Percentiles rank a stretch among this genome's conserved stretches.
Evolutionary conservation across 805 yeast genomes (phyloP).

Genomic region (Saccharomycopsis sp.): DNA sequence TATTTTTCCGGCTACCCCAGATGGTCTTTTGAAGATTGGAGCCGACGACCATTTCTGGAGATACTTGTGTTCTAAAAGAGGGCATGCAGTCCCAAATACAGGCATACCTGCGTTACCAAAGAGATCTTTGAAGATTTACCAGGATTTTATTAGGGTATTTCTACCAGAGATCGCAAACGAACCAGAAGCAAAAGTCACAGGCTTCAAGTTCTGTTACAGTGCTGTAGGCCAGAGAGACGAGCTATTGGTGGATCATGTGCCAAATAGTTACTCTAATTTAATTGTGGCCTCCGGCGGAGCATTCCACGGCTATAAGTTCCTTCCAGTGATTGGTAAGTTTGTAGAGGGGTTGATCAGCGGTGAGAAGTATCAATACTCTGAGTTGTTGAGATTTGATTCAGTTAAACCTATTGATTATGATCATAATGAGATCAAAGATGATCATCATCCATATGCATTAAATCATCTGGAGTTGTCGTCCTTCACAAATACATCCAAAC

Average conservation of each 20-base stretch:
- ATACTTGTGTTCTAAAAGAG: neutral
- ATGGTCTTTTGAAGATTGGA: constrained; percentile 1
- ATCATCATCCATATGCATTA: neutral
- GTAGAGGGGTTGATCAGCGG: constrained; percentile 16
- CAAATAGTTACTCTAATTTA: neutral
- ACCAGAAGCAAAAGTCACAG: neutral
- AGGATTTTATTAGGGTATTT: neutral
- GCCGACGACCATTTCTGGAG: constrained; percentile 3
- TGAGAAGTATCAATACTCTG: constrained; percentile 19
- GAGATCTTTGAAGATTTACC: neutral
- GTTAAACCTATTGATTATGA: constrained; percentile 15
- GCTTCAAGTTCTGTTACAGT: neutral
- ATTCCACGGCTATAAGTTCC: constrained; percentile 19
- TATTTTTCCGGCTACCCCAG: constrained; percentile 22
- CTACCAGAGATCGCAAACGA: neutral
- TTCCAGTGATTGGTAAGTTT: constrained; percentile 23
- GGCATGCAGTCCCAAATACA: neutral
- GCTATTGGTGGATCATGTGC: neutral
- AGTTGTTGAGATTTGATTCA: constrained; percentile 19
- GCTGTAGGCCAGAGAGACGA: neutral
- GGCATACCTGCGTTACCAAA: neutral
- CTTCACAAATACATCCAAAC: neutral
- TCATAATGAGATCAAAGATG: neutral
- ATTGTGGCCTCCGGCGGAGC: constrained; percentile 4
- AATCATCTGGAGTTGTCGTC: neutral